Evolutionary conservation across 306 rosid species (phyloP), one percentile per base, ranked within the genome.

Genomic region (Rosa persica): DNA sequence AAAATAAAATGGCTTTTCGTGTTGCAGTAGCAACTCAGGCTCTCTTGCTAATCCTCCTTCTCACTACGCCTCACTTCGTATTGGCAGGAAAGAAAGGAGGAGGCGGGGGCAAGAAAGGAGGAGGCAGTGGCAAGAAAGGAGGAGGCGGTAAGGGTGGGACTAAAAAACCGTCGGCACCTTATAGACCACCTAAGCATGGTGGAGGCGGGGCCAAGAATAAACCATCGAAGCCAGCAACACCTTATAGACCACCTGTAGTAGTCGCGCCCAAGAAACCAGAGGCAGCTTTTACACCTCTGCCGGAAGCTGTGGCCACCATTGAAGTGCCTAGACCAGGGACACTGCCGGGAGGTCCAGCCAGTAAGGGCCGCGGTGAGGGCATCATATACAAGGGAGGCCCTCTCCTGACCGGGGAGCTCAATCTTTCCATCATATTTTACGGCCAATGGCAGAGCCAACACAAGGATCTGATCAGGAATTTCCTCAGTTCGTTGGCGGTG

Each of bases 381-480:
- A 67, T 75, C 57, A 42, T 16, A 1, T 25, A 75, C 78, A 22
- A 75, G 6, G 78, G 78, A 58, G 78, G 78, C 3, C 70, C 78
- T 60, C 78, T 75, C 6, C 3, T 75, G 27, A 42, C 57, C 30
- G 70, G 78, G 27, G 57, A 60, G 42, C 8, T 75, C 54, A 75
- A 75, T 20, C 70, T 75, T 4, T 60, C 70, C 25, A 60, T 75
- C 19, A 8, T 75, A 25, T 75, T 60, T 6, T 75, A 75, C 30
- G 78, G 78, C 5, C 43, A 60, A 34, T 75, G 64, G 19, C n/a
- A 4, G 0, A 2, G 43, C 20, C 42, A 27, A 75, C 57, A 60
- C 49, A 75, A 27, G 78, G 17, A 75, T 2, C 43, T 74, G 11
- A 4, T 75, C 57, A n/a, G 43, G 70, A 75, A 58, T 16, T 75